phyloP scores from a whole-genome alignment of 108 stramenopile species.

The Epipyxis sp. region DNA sequence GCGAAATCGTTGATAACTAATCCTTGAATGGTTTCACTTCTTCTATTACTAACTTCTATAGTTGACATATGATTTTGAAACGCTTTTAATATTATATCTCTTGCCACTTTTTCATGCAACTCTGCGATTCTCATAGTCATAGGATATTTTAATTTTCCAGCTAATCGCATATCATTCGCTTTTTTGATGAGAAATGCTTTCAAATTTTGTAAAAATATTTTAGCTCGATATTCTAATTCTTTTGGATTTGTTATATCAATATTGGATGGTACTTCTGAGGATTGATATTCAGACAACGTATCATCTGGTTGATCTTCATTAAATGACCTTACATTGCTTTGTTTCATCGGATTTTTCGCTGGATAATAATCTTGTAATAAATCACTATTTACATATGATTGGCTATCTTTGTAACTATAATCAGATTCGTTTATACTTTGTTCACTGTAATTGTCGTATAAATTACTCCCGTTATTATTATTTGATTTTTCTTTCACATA shows the following conservation, averaged over 20 bases:
- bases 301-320: no score
- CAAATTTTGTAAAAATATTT: slow-evolving; percentile 18
- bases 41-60: neutral
- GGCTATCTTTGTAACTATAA: no score
- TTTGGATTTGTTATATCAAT: neutral
- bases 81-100: neutral
- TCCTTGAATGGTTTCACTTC: neutral
- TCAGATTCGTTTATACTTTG: no score
- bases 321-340: no score
- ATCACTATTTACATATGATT: no score
- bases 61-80: slow-evolving; percentile 10
- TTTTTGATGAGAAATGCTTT: neutral
- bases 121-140: neutral
- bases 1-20: neutral
- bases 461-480: no score
- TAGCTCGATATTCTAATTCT: slow-evolving; percentile 27
- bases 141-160: neutral
- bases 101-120: neutral
- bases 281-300: no score
- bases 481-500: no score
- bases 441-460: no score
- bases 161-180: neutral
- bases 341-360: no score
- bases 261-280: neutral
- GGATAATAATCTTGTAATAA: no score